phyloP scores from a whole-genome alignment of 768 basidiomycete species.

The Austroboletus eburneus region DNA sequence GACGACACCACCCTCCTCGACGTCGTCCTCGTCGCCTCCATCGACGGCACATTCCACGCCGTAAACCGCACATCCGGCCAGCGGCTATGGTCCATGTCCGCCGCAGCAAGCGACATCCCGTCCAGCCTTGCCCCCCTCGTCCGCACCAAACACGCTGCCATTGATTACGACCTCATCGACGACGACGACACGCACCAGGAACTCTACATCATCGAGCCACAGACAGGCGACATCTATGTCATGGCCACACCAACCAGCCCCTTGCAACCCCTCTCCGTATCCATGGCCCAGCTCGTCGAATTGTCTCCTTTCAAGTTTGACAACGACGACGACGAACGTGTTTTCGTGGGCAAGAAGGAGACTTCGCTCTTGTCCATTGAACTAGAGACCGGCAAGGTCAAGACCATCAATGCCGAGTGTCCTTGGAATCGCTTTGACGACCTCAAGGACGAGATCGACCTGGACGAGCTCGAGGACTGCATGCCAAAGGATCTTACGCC shows the following conservation, averaged over 20 bases:
- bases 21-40: slow-evolving; percentile 83
- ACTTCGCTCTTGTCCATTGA: slow-evolving; percentile 75
- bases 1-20: slow-evolving; percentile 67
- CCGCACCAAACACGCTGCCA: slow-evolving; percentile 59
- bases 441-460: slow-evolving; percentile 41
- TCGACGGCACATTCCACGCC: slow-evolving; percentile 94
- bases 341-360: slow-evolving; percentile 90
- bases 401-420: slow-evolving; percentile 72
- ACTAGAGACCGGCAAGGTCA: slow-evolving; percentile 75
- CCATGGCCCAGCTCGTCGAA: slow-evolving; percentile 91
- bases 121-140: slow-evolving; percentile 69
- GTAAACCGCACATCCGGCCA: slow-evolving; percentile 83
- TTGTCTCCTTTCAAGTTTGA: slow-evolving; percentile 78
- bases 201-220: slow-evolving; percentile 91
- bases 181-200: slow-evolving; percentile 56
- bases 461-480: slow-evolving; percentile 58
- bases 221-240: slow-evolving; percentile 91
- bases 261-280: slow-evolving; percentile 84
- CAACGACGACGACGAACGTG: slow-evolving; percentile 49
- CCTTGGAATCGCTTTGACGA: slow-evolving; percentile 70
- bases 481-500: slow-evolving; percentile 29
- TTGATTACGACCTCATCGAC: slow-evolving; percentile 52
- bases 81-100: slow-evolving; percentile 84
- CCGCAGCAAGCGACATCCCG: slow-evolving; percentile 44
- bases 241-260: slow-evolving; percentile 64